Conservation (phyloP, 192 early-diverging fungal genomes). For the Coemansia sp. region DNA sequence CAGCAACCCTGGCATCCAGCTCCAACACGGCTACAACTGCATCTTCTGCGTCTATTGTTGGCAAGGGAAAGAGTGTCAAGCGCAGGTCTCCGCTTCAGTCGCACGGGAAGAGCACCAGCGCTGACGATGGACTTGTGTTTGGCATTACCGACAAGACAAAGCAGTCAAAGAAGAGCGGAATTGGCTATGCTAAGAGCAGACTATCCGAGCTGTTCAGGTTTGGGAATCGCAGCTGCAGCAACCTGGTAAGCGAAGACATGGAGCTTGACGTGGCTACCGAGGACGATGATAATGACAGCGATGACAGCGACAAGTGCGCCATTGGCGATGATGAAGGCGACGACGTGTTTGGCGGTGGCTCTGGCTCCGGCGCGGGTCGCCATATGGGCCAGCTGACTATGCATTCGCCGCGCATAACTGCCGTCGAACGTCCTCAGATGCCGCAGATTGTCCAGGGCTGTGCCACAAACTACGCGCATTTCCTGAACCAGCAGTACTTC, state of each 20-base stretch:
- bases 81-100: neutral
- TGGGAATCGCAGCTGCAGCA: conserved; percentile 4
- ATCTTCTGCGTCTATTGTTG: neutral
- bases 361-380: conserved; percentile 5
- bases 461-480: conserved; percentile 54
- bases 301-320: neutral
- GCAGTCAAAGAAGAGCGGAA: neutral
- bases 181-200: neutral
- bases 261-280: conserved; percentile 7
- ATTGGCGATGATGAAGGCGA: conserved; percentile 19
- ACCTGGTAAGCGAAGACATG: conserved; percentile 25
- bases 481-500: conserved; percentile 48
- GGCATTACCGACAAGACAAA: neutral
- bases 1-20: conserved; percentile 33
- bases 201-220: neutral
- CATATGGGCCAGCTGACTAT: conserved; percentile 6
- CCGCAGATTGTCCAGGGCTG: conserved; percentile 50
- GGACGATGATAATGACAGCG: neutral
- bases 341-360: conserved; percentile 29
- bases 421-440: conserved; percentile 50
- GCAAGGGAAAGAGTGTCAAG: neutral
- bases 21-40: neutral
- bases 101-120: conserved; percentile 6
- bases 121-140: conserved; percentile 3
- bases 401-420: conserved; percentile 32